Conservation (phyloP, 1,139 yeast genomes). For the Scheffersomyces quercinus region DNA sequence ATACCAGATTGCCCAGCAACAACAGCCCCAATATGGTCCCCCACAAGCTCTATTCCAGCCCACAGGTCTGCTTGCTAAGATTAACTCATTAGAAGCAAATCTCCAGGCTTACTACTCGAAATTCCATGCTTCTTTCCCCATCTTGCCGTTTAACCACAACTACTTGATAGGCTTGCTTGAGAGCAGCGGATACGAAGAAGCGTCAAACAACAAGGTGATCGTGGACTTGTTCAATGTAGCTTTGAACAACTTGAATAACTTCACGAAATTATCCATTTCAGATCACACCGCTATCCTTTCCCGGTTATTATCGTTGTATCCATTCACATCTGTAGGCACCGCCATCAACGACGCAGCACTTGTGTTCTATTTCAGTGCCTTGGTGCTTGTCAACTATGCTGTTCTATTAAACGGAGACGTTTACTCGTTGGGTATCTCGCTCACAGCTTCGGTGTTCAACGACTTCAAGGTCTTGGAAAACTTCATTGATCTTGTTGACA, state of each 20-base stretch:
- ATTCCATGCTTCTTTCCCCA: constrained; percentile 57
- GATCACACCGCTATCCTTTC: constrained; percentile 41
- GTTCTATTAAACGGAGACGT: constrained; percentile 58
- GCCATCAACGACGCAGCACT: constrained; percentile 31
- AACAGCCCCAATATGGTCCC: neutral
- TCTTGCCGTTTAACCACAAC: constrained; percentile 51
- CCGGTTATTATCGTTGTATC: constrained; percentile 45
- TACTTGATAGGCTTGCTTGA: constrained; percentile 26
- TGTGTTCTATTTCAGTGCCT: constrained; percentile 44
- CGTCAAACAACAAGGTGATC: constrained; percentile 41
- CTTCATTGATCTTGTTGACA: constrained; percentile 23
- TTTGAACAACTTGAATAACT: constrained; percentile 46
- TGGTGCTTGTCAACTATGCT: constrained; percentile 56
- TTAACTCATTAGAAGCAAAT: constrained; percentile 21
- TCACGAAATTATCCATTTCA: constrained; percentile 29
- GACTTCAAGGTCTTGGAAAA: constrained; percentile 55
- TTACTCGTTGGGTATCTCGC: constrained; percentile 55
- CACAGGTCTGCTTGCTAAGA: no score
- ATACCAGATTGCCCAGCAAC: neutral
- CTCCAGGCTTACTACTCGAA: constrained; percentile 48
- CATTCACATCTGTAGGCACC: constrained; percentile 28
- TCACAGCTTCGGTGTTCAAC: constrained; percentile 56
- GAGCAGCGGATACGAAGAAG: constrained; percentile 13
- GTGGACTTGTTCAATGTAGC: constrained; percentile 54
- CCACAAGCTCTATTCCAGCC: neutral